These are phyloP conservation scores for Boletus subcaerulescens DNA, from an alignment of 768 basidiomycete species.

Conservation along the genomic window DNA sequence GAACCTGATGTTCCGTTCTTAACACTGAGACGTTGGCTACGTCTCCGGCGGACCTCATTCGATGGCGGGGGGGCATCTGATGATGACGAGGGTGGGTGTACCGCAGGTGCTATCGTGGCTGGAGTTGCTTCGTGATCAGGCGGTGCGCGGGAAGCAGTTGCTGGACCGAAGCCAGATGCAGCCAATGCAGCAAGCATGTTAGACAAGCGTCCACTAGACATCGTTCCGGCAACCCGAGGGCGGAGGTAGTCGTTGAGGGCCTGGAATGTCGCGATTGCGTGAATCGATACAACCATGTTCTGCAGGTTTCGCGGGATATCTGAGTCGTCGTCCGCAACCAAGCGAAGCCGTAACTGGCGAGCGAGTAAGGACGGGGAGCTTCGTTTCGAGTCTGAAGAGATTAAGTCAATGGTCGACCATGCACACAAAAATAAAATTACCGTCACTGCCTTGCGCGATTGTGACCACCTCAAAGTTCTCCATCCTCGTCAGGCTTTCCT, in stretches of 20 bases:
- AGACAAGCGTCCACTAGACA: conserved; percentile 64
- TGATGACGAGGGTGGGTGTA: conserved; percentile 33
- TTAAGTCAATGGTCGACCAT: conserved; percentile 7
- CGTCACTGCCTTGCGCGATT: conserved; percentile 77
- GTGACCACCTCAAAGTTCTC: conserved; percentile 95
- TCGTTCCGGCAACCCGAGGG: conserved; percentile 76
- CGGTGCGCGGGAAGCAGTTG: conserved; percentile 39
- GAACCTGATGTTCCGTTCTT: conserved; percentile 42
- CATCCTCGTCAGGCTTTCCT: conserved; percentile 93
- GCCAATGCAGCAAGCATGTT: conserved; percentile 91
- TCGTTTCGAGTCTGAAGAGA: conserved; percentile 71
- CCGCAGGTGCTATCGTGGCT: conserved; percentile 24
- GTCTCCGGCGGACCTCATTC: conserved; percentile 55
- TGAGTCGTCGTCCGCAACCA: conserved; percentile 86
- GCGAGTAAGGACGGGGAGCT: conserved; percentile 91
- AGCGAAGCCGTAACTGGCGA: conserved; percentile 82
- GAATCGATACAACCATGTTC: conserved; percentile 95
- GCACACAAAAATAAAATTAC: conserved; percentile 36
- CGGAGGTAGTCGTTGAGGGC: conserved; percentile 95
- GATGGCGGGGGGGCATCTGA: conserved; percentile 35
- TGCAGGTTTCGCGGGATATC: conserved; percentile 84
- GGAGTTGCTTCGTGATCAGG: conserved; percentile 34
- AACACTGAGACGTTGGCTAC: conserved; percentile 81
- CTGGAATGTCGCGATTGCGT: conserved; percentile 97
- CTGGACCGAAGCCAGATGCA: conserved; percentile 64